Evolutionary conservation across 345 rosid species (phyloP).

Genomic region (Corchorus capsularis): DNA sequence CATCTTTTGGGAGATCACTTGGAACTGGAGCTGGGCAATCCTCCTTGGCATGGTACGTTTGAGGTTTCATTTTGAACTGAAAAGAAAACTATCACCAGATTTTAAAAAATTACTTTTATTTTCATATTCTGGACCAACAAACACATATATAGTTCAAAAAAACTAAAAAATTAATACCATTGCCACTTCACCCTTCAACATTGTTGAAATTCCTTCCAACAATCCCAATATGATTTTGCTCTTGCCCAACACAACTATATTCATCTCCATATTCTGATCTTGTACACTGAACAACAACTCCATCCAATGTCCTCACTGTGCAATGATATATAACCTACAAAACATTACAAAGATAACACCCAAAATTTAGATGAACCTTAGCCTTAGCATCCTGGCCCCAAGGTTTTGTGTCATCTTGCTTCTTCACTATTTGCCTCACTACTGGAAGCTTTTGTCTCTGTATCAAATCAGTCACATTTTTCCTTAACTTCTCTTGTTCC

Average conservation of each 20-base stretch:
- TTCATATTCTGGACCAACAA: not conserved
- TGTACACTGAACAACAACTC: constrained; percentile 77
- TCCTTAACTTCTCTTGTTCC: constrained; percentile 69
- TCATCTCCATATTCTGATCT: constrained; percentile 81
- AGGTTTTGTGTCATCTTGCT: constrained; percentile 64
- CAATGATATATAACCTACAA: too few species aligned
- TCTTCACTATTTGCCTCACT: constrained; percentile 74
- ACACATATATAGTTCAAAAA: constrained; percentile 2
- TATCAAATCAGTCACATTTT: constrained; percentile 71
- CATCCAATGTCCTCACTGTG: constrained; percentile 82
- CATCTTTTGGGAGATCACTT: constrained; percentile 72
- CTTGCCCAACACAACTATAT: constrained; percentile 66
- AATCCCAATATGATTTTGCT: constrained; percentile 87
- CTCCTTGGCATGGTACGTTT: constrained; percentile 87
- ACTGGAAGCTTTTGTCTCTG: constrained; percentile 81
- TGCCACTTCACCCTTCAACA: constrained; percentile 94
- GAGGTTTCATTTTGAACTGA: constrained; percentile 96
- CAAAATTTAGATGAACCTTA: constrained; percentile 66
- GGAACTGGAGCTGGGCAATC: constrained; percentile 81
- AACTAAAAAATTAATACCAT: constrained; percentile 53
- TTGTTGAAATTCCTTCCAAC: constrained; percentile 88
- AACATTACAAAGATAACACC: not conserved
- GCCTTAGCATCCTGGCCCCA: constrained; percentile 79
- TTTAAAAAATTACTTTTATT: not conserved
- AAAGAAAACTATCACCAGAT: constrained; percentile 8